A percentile compares a stretch with the other conserved stretches of the same genome.
phyloP scores from a whole-genome alignment of 768 basidiomycete species.

The Kwoniella shandongensis region DNA sequence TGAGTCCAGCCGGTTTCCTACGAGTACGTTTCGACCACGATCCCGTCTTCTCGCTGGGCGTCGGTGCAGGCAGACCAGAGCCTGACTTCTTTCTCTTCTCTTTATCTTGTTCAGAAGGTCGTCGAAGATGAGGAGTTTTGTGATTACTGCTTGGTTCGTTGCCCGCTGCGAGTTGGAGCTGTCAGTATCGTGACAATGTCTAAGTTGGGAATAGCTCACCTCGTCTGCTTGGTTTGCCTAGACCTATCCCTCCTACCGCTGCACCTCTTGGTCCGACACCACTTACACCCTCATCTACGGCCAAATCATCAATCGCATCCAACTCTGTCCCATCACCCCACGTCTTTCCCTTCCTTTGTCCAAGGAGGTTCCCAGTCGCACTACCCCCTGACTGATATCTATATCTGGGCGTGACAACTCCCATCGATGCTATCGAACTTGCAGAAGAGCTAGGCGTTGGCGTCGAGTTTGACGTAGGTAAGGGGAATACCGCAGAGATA shows the following conservation, averaged over 20 bases:
- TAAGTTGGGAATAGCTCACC: too few relatives aligned
- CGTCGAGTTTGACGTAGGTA: constrained; percentile 1
- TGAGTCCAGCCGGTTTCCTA: constrained; percentile 35
- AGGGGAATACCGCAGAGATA: constrained; percentile 71
- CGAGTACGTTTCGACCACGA: constrained; percentile 10
- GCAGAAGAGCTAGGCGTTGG: constrained; percentile 17
- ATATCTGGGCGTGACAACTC: not conserved
- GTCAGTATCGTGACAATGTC: too few relatives aligned
- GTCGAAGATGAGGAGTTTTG: not conserved
- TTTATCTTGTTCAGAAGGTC: not conserved
- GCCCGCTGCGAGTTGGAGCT: too few relatives aligned
- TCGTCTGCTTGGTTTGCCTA: constrained; percentile 20
- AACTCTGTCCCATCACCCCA: constrained; percentile 73
- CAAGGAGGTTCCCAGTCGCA: not conserved
- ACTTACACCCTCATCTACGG: constrained; percentile 79
- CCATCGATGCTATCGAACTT: constrained; percentile 17
- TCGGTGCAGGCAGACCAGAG: not conserved
- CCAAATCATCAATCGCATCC: constrained; percentile 82
- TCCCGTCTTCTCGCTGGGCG: constrained; percentile 4
- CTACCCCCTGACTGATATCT: not conserved
- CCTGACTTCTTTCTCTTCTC: constrained; percentile 38
- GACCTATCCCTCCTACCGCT: constrained; percentile 5
- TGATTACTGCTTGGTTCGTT: not conserved
- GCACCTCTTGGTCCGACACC: not conserved
- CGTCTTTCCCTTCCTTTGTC: constrained; percentile 23